phyloP scores from a whole-genome alignment of 805 yeast species.

The Myxozyma sirexii region DNA sequence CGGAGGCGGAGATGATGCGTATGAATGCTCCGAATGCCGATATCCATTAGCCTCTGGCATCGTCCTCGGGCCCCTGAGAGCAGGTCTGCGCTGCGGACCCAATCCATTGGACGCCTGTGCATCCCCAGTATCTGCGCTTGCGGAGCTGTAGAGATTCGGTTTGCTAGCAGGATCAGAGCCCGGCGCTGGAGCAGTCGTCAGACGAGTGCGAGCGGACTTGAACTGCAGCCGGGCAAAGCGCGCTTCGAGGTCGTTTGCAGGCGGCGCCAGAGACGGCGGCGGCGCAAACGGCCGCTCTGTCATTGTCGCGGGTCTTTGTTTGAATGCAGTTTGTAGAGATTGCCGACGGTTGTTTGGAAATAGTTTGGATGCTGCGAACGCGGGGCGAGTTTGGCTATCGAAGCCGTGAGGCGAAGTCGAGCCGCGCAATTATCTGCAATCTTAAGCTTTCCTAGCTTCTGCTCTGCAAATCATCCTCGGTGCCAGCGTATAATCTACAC shows the following conservation, averaged over 20 bases:
- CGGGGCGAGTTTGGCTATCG: neutral
- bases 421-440: neutral
- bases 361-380: neutral
- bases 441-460: neutral
- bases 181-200: neutral
- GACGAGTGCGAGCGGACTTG: neutral
- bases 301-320: neutral
- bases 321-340: neutral
- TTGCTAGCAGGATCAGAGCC: neutral
- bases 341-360: neutral
- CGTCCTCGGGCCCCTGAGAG: slow-evolving; percentile 1
- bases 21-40: neutral
- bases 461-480: neutral
- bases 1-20: neutral
- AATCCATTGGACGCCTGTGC: neutral
- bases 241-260: slow-evolving; percentile 1
- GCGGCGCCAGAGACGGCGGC: slow-evolving; percentile 6
- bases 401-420: neutral
- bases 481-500: neutral
- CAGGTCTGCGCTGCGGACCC: neutral
- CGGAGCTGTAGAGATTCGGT: neutral
- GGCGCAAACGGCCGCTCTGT: slow-evolving; percentile 7
- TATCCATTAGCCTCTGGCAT: neutral
- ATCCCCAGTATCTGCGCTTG: neutral
- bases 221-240: slow-evolving; percentile 3